These are phyloP conservation scores for Bremia lactucae DNA, from an alignment of 352 stramenopile genomes.

Conservation along the genomic window DNA sequence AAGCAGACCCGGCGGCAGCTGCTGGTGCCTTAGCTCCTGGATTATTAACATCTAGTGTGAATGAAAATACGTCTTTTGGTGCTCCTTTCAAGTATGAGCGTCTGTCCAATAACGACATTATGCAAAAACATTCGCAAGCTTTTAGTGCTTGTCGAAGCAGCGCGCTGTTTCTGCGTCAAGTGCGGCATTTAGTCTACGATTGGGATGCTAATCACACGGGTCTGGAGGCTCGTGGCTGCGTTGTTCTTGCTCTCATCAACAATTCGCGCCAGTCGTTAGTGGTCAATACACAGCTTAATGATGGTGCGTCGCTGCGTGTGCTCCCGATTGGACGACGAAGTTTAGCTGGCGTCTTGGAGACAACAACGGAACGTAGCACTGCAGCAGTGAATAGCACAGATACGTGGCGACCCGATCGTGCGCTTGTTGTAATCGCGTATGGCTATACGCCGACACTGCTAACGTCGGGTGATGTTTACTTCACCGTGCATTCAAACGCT, in stretches of 20 bases:
- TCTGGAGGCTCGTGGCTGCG: slow-evolving; percentile 61
- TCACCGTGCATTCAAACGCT: slow-evolving; percentile 73
- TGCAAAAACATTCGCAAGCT: slow-evolving; percentile 56
- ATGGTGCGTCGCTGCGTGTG: slow-evolving; percentile 62
- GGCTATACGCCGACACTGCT: slow-evolving; percentile 78
- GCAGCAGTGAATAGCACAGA: slow-evolving; percentile 13
- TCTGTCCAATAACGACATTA: slow-evolving; percentile 62
- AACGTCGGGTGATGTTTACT: slow-evolving; percentile 76
- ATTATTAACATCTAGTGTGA: slow-evolving; percentile 18
- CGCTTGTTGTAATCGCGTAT: slow-evolving; percentile 70
- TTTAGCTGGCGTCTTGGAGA: slow-evolving; percentile 39
- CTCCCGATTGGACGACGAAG: slow-evolving; percentile 45
- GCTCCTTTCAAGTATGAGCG: slow-evolving; percentile 52
- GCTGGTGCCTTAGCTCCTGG: slow-evolving; percentile 15
- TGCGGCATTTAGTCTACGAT: slow-evolving; percentile 73
- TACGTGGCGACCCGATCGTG: slow-evolving; percentile 50
- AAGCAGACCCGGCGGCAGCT: slow-evolving; percentile 44
- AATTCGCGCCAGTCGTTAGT: slow-evolving; percentile 71
- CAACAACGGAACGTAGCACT: slow-evolving; percentile 1
- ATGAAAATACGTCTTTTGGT: slow-evolving; percentile 5
- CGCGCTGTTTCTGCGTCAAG: slow-evolving; percentile 44
- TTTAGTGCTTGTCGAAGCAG: slow-evolving; percentile 36
- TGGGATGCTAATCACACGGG: slow-evolving; percentile 82
- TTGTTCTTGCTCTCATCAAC: slow-evolving; percentile 65
- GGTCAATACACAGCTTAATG: slow-evolving; percentile 53